Conservation (phyloP, 768 basidiomycete species). For the Collybiopsis confluens region DNA sequence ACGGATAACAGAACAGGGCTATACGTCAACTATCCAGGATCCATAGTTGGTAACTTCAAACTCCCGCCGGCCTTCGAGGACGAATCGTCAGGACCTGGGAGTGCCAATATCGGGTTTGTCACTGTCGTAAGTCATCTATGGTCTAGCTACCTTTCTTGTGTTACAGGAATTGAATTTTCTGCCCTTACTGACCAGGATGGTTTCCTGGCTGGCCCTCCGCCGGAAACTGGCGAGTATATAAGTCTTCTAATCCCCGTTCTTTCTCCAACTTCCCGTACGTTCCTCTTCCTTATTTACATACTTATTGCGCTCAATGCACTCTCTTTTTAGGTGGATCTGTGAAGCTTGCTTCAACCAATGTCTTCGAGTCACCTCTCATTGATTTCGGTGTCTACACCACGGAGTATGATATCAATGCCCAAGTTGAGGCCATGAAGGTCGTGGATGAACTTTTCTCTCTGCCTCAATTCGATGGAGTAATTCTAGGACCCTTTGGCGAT, state of each 20-base stretch:
- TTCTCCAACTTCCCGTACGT: conserved; percentile 16
- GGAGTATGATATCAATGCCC: conserved; percentile 11
- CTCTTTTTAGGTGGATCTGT: conserved; percentile 14
- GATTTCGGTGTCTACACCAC: conserved; percentile 35
- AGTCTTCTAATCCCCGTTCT: conserved; percentile 1
- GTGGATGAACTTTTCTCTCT: conserved; percentile 8
- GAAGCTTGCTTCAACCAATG: conserved; percentile 28
- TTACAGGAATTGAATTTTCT: background rate
- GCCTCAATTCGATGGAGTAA: conserved; percentile 10
- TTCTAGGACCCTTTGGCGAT: conserved; percentile 1
- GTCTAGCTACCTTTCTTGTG: conserved; percentile 4
- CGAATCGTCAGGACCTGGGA: conserved; percentile 30
- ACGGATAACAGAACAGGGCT: conserved; percentile 14
- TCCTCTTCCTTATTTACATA: background rate
- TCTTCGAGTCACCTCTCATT: conserved; percentile 36
- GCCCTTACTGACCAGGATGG: background rate
- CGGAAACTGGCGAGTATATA: conserved; percentile 11
- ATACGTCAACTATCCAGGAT: conserved; percentile 9
- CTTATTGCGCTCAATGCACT: background rate
- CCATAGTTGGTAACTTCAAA: conserved; percentile 9
- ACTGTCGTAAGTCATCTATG: conserved; percentile 19
- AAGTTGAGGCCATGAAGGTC: conserved; percentile 11
- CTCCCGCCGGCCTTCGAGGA: conserved; percentile 28
- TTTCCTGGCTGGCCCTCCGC: background rate
- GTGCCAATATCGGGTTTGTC: conserved; percentile 30